Evolutionary conservation across 228 moss, liverwort and hornwort genomes (phyloP), one percentile per base, ranked within the genome.

Genomic region (Sphagnum fallax): DNA sequence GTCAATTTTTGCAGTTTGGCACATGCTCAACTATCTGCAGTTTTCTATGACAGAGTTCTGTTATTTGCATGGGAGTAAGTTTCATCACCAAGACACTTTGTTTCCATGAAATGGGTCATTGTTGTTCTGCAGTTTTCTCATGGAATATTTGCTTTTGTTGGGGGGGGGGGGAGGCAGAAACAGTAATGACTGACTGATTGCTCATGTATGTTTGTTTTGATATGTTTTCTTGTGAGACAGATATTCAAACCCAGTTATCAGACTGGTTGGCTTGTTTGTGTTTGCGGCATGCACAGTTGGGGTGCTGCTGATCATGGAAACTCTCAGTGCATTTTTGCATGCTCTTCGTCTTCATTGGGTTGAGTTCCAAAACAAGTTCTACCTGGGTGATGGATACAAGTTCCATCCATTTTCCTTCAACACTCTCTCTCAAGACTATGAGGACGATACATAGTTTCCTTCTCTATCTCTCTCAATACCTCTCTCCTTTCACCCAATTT

Each of bases 1-100:
- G 32, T 32, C 32, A 2, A 32, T 32, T 32, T 32, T 77, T 78
- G 79, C 89, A 98, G 98, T 89, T 83, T 98, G 48, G 98, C 98
- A 6, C 98, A 98, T 78, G 87, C 92, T 1, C 89, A 98, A 77
- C 87, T 98, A 5, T 98, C 92, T 60, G 88, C 86, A 64, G 98
- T 93, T 0, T 98, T 98, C 78, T 93, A 90, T 14, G 92, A 98
- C 16, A 86, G 89, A 49, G 89, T 98, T 48, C 90, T 93, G 9
- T 47, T 93, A 71, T 88, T 92, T 13, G 81, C 98, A 52, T 92
- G 84, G n/a, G 85, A 63, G 98, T 94, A 72, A 70, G 94, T 87
- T n/a, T 32, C 32, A 32, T 49, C 12, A 16, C 70, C 58, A 8
- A 48, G 16, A 68, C 52, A 12, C 10, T 49, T 53, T 10, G 6